Evolutionary conservation across 1,139 yeast species (phyloP), one percentile per base, ranked within the genome.

Genomic region (Tardiomyces digboiensis): DNA sequence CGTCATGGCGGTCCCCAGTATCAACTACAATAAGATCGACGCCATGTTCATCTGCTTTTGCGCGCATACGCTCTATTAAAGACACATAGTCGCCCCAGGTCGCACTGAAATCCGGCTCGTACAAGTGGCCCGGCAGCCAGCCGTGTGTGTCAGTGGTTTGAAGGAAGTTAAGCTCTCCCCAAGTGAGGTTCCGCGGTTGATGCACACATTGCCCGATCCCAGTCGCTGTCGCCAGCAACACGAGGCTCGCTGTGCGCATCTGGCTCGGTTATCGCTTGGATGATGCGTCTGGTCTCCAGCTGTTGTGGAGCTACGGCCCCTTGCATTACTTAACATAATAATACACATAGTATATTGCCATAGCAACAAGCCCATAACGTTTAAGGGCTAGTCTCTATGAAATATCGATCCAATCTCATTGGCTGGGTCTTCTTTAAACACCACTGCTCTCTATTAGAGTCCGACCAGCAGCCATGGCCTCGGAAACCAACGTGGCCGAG

Each of bases 101-200:
- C 7, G 86, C 94, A 40, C 81, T 74, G 60, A 82, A 91, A 48
- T 75, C 76, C 22, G 74, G 71, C 61, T 88, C 96, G 52, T 80
- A 78, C 37, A 76, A 53, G 64, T 89, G 97, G 0, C 97, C 97
- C 4, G 89, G 78, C 49, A 83, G 76, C 97, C 97, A 91, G 0
- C 71, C 68, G 61, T 91, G 98, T 2, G 97, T 89, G 56, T 91
- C 98, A 1, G 97, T 91, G 1, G 97, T 88, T 56, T 88, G 97
- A 33, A 89, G 57, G 55, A 91, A 83, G 66, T 91, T 91, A 43
- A 89, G 50, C 49, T 81, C 76, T 1, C 88, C 86, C 75, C 88
- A 73, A 7, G 65, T 59, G 22, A 87, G 56, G 21, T 75, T 73
- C 43, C 89, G 64, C 21, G 68, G 45, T 7, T 29, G 36, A 21